Base-by-base conservation (phyloP, 2,329 filamentous ascomycete species). In the Atkinsonella texensis region DNA sequence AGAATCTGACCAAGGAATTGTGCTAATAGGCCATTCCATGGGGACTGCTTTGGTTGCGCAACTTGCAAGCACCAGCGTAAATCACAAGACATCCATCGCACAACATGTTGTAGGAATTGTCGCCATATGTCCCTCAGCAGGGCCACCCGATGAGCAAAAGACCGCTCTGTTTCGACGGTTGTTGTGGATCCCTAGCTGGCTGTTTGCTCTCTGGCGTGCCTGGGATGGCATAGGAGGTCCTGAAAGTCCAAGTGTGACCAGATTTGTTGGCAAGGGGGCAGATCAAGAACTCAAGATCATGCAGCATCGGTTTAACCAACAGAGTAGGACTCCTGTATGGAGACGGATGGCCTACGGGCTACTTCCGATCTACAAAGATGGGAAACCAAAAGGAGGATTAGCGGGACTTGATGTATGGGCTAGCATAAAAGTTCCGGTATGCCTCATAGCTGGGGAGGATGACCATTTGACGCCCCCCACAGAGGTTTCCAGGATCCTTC, bases 21-120 rank as follows among this genome's bases (percentile, higher is more conserved):
- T 96, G 18, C 67, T 96, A 32, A 80, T 97, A 53, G 89, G 84
- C 1, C 93, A 98, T 63, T 95, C 89, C 64, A 85, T 96, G 80
- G 93, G 93, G 7, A 89, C 86, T 53, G 86, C 86, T 3, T 71
- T 96, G 18, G 81, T 84, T 6, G 83, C 87, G 28, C 71, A 84
- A 15, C 71, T 97, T 49, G 84, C 88, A 10, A 72, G 66, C 58
- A 63, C 55, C 2, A 59, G 58, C 13, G 42, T 58, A 18, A 67
- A 75, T 1, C 70, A 81, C 53, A 70, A 67, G 20, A 71, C 73
- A 28, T 64, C 70, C 1, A 60, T 88, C n/a, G 72, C 78, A 33
- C 67, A 81, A 10, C 73, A 87, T 60, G 76, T 94, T n/a, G 69
- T 83, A 46, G 89, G 87, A 0, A 64, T 96, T 7, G 73, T 96